These are phyloP conservation scores for Viola pubescens DNA, from an alignment of 441 rosid genomes.

Conservation along the genomic window DNA sequence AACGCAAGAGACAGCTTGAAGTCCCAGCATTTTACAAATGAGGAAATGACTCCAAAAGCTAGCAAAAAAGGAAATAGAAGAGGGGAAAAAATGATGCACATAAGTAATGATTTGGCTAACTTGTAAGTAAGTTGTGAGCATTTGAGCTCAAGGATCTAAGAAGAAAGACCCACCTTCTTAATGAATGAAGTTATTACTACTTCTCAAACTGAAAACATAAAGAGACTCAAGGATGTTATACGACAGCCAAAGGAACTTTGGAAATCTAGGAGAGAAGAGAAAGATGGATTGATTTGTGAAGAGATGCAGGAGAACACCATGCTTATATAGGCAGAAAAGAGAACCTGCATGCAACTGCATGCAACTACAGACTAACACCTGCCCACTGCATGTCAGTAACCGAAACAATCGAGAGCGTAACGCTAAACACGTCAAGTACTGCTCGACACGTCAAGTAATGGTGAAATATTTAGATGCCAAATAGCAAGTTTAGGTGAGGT, in stretches of 20 bases:
- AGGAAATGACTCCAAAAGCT: no score
- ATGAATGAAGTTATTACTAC: background rate
- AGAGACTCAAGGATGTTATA: background rate
- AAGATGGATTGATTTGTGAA: conserved; percentile 2
- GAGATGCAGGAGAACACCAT: background rate
- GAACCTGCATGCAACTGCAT: conserved; percentile 20
- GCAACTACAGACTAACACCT: conserved; percentile 16
- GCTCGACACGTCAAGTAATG: background rate
- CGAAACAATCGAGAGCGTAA: background rate
- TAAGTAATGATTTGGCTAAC: no score
- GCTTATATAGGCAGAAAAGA: conserved; percentile 3
- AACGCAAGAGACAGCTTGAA: no score
- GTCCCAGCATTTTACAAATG: no score
- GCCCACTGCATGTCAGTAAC: background rate
- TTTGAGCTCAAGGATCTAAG: no score
- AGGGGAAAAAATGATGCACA: no score
- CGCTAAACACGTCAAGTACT: background rate
- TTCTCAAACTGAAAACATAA: background rate
- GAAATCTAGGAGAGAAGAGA: background rate
- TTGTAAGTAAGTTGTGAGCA: no score
- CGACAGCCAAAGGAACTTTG: no score
- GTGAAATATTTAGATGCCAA: background rate
- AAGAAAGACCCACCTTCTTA: no score
- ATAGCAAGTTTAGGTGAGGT: background rate
- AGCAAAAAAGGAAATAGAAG: no score